phyloP scores from a whole-genome alignment of 768 basidiomycete species.

The Pleurotus tuber-regium region DNA sequence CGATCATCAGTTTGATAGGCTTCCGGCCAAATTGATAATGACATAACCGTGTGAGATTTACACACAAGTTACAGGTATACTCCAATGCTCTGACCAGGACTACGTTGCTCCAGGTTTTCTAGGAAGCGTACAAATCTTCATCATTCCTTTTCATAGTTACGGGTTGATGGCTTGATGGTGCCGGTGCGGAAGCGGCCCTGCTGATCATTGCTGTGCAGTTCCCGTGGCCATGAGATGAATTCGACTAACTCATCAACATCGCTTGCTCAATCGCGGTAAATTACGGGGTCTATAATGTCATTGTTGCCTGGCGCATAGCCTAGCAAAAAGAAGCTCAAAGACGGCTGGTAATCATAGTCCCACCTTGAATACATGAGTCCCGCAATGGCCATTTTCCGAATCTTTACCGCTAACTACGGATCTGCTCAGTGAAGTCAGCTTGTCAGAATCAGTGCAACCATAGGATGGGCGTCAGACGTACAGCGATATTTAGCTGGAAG shows the following conservation, averaged over 20 bases:
- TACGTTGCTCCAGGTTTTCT: no score
- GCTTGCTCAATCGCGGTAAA: slow-evolving; percentile 3
- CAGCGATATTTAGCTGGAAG: background rate
- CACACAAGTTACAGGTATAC: no score
- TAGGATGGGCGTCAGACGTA: background rate
- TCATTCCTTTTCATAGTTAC: slow-evolving; percentile 5
- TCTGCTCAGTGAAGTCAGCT: slow-evolving; percentile 1
- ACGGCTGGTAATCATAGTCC: background rate
- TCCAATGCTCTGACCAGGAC: no score
- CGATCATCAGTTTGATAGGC: background rate
- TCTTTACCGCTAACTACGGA: slow-evolving; percentile 7
- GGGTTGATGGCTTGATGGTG: slow-evolving; percentile 7
- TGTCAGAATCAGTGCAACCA: background rate
- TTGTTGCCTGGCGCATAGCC: slow-evolving; percentile 9
- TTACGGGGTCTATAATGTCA: background rate
- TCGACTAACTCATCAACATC: background rate
- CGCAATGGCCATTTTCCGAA: background rate
- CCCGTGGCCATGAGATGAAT: background rate
- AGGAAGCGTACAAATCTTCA: no score
- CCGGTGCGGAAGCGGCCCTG: slow-evolving; percentile 6
- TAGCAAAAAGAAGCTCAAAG: background rate
- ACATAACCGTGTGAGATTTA: background rate
- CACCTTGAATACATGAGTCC: background rate
- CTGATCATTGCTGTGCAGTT: slow-evolving; percentile 10
- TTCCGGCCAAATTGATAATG: background rate